A percentile compares a stretch with the other conserved stretches of the same genome.
phyloP scores from a whole-genome alignment of 2,329 filamentous ascomycete species.

The Alternaria consortialis region DNA sequence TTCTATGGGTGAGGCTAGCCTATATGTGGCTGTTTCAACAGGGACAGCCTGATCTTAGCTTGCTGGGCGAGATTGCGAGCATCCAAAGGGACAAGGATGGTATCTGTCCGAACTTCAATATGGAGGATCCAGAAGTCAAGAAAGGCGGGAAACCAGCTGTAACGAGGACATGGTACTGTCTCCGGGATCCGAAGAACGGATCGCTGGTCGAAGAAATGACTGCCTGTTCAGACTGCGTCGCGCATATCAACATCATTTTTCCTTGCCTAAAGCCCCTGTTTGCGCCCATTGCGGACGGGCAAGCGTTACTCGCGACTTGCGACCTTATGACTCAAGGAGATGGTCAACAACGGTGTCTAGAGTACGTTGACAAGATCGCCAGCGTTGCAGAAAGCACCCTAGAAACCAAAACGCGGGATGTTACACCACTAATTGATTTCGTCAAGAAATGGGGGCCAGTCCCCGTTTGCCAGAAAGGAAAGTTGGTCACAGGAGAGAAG shows the following conservation, averaged over 20 bases:
- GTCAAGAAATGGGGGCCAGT: slow-evolving; percentile 23
- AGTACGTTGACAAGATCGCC: slow-evolving; percentile 22
- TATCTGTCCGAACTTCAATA: slow-evolving; percentile 28
- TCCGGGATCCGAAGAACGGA: slow-evolving; percentile 22
- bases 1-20: slow-evolving; percentile 27
- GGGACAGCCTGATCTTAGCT: slow-evolving; percentile 18
- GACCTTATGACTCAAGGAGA: slow-evolving; percentile 24
- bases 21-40: slow-evolving; percentile 27
- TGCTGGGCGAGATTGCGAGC: slow-evolving; percentile 21
- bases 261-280: slow-evolving; percentile 26
- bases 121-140: slow-evolving; percentile 19
- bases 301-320: slow-evolving; percentile 28
- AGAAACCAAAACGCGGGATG: slow-evolving; percentile 10
- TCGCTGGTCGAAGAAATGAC: slow-evolving; percentile 29
- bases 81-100: slow-evolving; percentile 26
- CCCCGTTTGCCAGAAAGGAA: slow-evolving; percentile 16
- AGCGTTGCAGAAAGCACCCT: slow-evolving; percentile 11
- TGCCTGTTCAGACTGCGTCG: slow-evolving; percentile 29
- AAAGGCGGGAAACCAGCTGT: slow-evolving; percentile 21
- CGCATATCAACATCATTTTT: slow-evolving; percentile 22
- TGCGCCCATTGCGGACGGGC: slow-evolving; percentile 14
- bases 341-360: slow-evolving; percentile 13
- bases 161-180: slow-evolving; percentile 29
- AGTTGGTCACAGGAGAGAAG: slow-evolving; percentile 8
- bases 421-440: slow-evolving; percentile 14